A percentile compares a stretch with the other conserved stretches of the same genome.
These are phyloP conservation scores for Trichophyton simii DNA, from an alignment of 2,329 filamentous ascomycete genomes.

Conservation along the genomic window DNA sequence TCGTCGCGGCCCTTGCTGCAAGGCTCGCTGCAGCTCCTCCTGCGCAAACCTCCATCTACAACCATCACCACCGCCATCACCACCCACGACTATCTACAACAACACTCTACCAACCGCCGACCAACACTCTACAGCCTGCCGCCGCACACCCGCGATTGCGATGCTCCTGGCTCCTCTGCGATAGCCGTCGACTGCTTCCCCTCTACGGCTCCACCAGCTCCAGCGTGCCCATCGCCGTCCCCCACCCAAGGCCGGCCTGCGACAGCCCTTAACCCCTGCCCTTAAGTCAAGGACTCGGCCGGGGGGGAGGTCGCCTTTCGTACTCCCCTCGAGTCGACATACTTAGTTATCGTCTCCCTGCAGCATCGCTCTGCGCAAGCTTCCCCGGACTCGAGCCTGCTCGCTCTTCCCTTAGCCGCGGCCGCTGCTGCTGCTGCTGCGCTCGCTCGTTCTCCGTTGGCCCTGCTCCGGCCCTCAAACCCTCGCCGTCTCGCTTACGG, in stretches of 20 bases:
- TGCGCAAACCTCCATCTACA: background rate
- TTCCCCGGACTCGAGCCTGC: background rate
- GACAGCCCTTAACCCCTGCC: background rate
- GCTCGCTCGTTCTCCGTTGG: background rate
- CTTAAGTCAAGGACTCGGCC: background rate
- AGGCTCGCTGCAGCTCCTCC: background rate
- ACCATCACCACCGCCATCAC: background rate
- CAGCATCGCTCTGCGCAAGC: background rate
- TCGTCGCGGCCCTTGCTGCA: too few species aligned
- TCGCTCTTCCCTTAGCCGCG: background rate
- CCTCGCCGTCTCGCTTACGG: background rate
- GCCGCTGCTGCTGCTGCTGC: background rate
- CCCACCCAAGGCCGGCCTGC: conserved; percentile 1
- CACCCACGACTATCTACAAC: background rate
- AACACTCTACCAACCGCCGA: background rate
- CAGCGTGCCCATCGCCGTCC: background rate
- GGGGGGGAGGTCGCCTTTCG: background rate
- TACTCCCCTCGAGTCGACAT: background rate
- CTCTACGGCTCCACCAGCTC: background rate
- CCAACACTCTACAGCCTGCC: background rate
- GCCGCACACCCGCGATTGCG: background rate
- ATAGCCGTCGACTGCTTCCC: background rate
- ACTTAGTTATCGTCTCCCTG: background rate
- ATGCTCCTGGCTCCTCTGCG: background rate
- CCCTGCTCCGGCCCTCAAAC: background rate